These are phyloP conservation scores for Fusarium aywerte DNA, from an alignment of 2,329 filamentous ascomycete species.

Conservation along the genomic window DNA sequence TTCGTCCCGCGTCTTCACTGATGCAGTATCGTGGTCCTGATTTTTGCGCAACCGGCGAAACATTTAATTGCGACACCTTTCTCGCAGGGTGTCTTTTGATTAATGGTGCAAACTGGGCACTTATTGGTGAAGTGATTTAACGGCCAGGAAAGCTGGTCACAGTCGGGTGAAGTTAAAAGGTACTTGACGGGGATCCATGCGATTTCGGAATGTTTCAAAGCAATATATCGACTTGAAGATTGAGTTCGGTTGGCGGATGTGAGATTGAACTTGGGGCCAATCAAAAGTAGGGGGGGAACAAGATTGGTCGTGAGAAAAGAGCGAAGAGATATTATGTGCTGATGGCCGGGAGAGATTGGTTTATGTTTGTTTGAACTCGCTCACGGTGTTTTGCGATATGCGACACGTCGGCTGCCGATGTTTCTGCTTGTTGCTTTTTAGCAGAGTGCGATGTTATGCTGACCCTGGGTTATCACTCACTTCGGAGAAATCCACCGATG, in stretches of 20 bases:
- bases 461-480: constrained; percentile 41
- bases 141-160: constrained; percentile 16
- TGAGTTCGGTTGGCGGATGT: constrained; percentile 13
- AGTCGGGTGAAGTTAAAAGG: constrained; percentile 33
- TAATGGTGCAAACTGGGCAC: constrained; percentile 13
- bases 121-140: not conserved
- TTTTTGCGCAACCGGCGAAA: constrained; percentile 52
- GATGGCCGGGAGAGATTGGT: constrained; percentile 14
- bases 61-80: constrained; percentile 50
- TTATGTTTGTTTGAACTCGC: constrained; percentile 14
- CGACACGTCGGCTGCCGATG: constrained; percentile 40
- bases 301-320: constrained; percentile 14
- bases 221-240: constrained; percentile 7
- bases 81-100: constrained; percentile 21
- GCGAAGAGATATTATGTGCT: constrained; percentile 29
- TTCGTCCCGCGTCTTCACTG: constrained; percentile 35
- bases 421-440: constrained; percentile 44
- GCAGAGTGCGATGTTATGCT: constrained; percentile 42
- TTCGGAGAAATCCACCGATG: constrained; percentile 36
- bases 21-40: constrained; percentile 42
- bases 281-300: constrained; percentile 23
- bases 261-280: constrained; percentile 22
- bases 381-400: constrained; percentile 27
- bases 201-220: constrained; percentile 17
- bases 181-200: constrained; percentile 34